These are phyloP conservation scores for Musa itinerans DNA, from an alignment of 176 grass and related monocot genomes.

Conservation along the genomic window DNA sequence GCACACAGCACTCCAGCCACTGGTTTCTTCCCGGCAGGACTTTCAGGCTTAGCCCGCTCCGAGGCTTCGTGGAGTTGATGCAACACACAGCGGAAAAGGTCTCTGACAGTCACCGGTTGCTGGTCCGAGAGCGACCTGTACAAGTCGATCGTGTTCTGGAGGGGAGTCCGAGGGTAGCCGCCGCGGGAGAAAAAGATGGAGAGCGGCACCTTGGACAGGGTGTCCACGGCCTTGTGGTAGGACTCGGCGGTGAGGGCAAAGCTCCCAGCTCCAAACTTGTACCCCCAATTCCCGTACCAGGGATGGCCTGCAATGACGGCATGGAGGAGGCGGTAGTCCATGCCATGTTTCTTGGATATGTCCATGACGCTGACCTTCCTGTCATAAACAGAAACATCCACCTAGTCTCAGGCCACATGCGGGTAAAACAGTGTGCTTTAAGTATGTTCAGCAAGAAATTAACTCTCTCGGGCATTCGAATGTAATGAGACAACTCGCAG, in stretches of 20 bases:
- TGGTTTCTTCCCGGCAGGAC: conserved; percentile 3
- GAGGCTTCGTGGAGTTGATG: conserved; percentile 39
- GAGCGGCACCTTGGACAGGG: conserved; percentile 46
- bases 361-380: conserved; percentile 99
- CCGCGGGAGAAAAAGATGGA: conserved; percentile 44
- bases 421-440: too few species aligned
- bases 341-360: conserved; percentile 87
- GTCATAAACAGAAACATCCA: neutral
- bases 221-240: conserved; percentile 60
- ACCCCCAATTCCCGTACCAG: conserved; percentile 97
- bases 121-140: conserved; percentile 60
- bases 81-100: conserved; percentile 63
- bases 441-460: neutral
- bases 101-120: conserved; percentile 40
- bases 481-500: neutral
- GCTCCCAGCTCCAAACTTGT: conserved; percentile 86
- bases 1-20: conserved; percentile 14
- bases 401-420: too few species aligned
- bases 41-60: conserved; percentile 16
- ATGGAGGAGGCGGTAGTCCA: conserved; percentile 88
- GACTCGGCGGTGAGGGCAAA: conserved; percentile 62
- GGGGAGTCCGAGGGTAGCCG: conserved; percentile 27
- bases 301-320: conserved; percentile 64
- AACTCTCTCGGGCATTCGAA: neutral
- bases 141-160: conserved; percentile 67